Evolutionary conservation across 1,139 yeast genomes (phyloP).

Genomic region (Zygoascus sp.): DNA sequence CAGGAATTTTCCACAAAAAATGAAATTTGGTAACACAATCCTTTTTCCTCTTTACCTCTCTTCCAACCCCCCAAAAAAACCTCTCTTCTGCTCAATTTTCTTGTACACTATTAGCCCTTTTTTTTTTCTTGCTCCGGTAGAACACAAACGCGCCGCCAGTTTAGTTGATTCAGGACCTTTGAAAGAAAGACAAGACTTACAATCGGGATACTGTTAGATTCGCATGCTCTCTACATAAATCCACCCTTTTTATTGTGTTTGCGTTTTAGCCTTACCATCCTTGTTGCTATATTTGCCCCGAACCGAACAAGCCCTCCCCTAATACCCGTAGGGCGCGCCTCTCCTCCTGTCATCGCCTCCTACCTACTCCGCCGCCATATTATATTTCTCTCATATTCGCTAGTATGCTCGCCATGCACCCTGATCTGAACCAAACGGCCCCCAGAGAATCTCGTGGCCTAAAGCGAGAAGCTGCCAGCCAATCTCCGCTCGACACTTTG

Average conservation of each 20-base stretch:
- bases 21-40: neutral
- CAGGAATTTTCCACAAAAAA: neutral
- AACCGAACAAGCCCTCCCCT: too few species aligned
- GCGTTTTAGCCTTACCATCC: too few species aligned
- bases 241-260: too few species aligned
- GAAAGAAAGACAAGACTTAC: too few species aligned
- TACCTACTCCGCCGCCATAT: neutral
- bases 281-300: too few species aligned
- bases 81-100: neutral
- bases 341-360: neutral
- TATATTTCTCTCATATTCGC: neutral
- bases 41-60: too few species aligned
- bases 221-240: too few species aligned
- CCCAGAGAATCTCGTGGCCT: neutral
- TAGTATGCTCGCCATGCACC: slow-evolving; percentile 10
- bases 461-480: slow-evolving; percentile 5
- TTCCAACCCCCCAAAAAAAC: neutral
- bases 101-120: neutral
- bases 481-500: slow-evolving; percentile 12
- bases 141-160: too few species aligned
- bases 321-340: too few species aligned
- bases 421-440: neutral
- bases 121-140: too few species aligned
- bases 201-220: too few species aligned
- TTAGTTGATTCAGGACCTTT: too few species aligned